Evolutionary conservation across 306 rosid species (phyloP), one percentile per base, ranked within the genome.

Genomic region (Prunus mongolica): DNA sequence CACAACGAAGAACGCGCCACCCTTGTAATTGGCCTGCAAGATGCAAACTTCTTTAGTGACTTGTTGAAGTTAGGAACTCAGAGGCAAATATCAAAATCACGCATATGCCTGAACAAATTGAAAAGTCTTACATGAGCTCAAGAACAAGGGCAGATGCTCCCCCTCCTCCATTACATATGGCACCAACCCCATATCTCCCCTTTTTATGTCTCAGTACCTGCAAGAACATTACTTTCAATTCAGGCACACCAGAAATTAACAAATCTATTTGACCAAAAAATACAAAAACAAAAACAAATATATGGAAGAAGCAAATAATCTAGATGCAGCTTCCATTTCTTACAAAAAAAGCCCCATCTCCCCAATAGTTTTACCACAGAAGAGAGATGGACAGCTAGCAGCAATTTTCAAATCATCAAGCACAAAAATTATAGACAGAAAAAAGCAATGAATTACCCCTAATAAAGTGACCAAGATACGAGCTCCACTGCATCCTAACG

Each of bases 401-500:
- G 28, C 71, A 45, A 61, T 51, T 41, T 15, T 2, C 18, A 22
- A 38, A 79, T 65, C 15, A 45, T n/a, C 14, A 20, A 49, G 62
- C 49, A 75, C 62, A 75, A 65, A 50, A 50, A 69, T 18, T 49
- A 16, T 32, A 8, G 67, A 65, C 57, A 75, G 54, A 18, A 57
- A 71, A 19, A 66, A 55, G 41, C 22, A 44, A 50, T 25, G 75
- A 74, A 64, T 78, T 90, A 94, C 97, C 96, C 98, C 98, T 63
- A 94, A 83, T 22, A 94, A 79, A 24, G 98, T 89, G 69, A 92
- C 88, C 85, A 92, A 85, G 83, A 94, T 90, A 54, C 98, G 96
- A 88, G 98, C 98, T 75, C 97, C 98, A 69, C 98, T 94, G 87
- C 98, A 92, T 44, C 97, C 97, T 83, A 94, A 71, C 5, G 97